Evolutionary conservation across 2,329 filamentous ascomycete genomes (phyloP), one percentile per base, ranked within the genome.

Genomic region (Scedosporium minutisporum): DNA sequence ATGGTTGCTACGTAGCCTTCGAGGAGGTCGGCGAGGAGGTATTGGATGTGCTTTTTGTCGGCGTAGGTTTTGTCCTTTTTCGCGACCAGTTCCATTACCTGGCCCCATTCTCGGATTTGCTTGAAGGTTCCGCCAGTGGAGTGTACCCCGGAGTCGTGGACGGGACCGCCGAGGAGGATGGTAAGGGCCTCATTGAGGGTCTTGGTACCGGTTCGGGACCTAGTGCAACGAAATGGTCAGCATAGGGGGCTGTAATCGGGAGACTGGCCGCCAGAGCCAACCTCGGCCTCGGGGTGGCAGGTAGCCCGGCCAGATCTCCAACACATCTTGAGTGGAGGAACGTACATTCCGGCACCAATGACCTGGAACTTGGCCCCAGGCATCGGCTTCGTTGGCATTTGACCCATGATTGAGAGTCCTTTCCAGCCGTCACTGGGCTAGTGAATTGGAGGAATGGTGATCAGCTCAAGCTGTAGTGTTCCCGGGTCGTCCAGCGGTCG

Each of bases 201-300:
- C 65, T 75, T 73, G 38, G 72, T 73, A 60, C 72, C 72, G n/a
- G 73, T 74, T 42, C 73, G 71, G 44, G 71, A 74, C 72, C 72
- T 62, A 33, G 12, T 6, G 18, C 10, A 6, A 14, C 6, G 7
- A 4, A 48, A 21, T 18, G 16, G 44, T 48, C 21, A 48, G 18
- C 9, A 48, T 3, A 2, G 4, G 60, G 48, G 18, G 33, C 51
- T n/a, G 42, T 29, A 16, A 25, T 7, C 3, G 42, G 12, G 33
- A 57, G 18, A 27, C n/a, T 33, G 29, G 10, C 18, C 7, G 3
- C 7, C 3, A 21, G 3, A 21, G 23, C 6, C 27, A 27, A 57
- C 16, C 33, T 23, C 18, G 16, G 9, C 27, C 21, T 29, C 10
- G 3, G 18, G n/a, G 16, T 51, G 46, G 21, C 3, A 12, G 33